Conservation (phyloP, 495 filamentous ascomycete genomes). For the Penicillium robsamsonii region DNA sequence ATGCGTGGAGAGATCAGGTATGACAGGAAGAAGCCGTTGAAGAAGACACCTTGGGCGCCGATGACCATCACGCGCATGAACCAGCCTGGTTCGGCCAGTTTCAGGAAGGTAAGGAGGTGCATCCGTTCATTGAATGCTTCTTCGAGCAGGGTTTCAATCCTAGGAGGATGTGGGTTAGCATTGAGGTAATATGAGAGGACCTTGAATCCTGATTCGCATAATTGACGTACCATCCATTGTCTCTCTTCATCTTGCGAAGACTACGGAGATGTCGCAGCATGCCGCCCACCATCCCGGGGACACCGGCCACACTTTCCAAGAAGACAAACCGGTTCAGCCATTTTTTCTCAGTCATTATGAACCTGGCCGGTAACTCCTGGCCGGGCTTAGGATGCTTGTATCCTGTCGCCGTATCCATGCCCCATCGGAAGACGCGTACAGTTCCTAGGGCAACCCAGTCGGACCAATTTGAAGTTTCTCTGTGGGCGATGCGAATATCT, state of each 20-base stretch:
- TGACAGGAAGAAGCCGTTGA: conserved; percentile 86
- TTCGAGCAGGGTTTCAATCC: conserved; percentile 91
- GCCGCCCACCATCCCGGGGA: conserved; percentile 95
- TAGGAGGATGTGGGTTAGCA: conserved; percentile 17
- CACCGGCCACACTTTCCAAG: conserved; percentile 89
- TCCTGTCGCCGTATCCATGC: conserved; percentile 66
- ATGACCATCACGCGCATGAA: conserved; percentile 90
- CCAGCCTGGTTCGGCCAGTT: conserved; percentile 81
- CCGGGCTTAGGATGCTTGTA: conserved; percentile 63
- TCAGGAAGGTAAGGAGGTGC: conserved; percentile 93
- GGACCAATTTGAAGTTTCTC: conserved; percentile 62
- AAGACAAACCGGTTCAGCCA: conserved; percentile 87
- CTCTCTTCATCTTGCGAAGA: conserved; percentile 78
- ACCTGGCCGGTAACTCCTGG: conserved; percentile 40
- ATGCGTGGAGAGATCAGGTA: conserved; percentile 88
- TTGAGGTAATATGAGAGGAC: neutral
- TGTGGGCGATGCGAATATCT: conserved; percentile 62
- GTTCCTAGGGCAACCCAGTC: conserved; percentile 63
- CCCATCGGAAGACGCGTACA: conserved; percentile 62
- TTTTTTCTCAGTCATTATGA: conserved; percentile 69
- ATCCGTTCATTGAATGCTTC: conserved; percentile 96
- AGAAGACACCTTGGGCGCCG: conserved; percentile 83
- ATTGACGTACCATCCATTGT: conserved; percentile 78
- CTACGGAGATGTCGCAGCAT: conserved; percentile 87
- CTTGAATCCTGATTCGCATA: neutral